phyloP scores from a whole-genome alignment of 345 rosid species.

The Aurinia saxatilis region DNA sequence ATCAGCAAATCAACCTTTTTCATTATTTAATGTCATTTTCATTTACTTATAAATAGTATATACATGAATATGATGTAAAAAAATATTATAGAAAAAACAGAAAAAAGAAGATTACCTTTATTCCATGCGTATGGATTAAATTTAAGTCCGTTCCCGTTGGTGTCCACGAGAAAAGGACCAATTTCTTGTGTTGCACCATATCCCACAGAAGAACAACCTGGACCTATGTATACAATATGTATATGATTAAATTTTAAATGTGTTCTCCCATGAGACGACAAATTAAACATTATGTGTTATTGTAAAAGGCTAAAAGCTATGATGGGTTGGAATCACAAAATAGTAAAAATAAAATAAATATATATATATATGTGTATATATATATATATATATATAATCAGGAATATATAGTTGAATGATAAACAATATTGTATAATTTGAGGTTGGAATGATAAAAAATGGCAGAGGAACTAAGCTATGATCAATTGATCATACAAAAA shows the following conservation, averaged over 20 bases:
- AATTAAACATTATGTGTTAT: neutral
- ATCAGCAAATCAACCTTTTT: slow-evolving; percentile 63
- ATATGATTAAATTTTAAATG: neutral
- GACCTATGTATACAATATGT: slow-evolving; percentile 49
- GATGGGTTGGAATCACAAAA: neutral
- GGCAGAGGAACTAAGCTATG: too few species aligned
- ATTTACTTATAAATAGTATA: slow-evolving; percentile 4
- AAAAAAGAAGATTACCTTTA: slow-evolving; percentile 41
- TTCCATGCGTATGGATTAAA: slow-evolving; percentile 85
- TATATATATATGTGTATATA: too few species aligned
- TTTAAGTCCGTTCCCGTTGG: slow-evolving; percentile 53
- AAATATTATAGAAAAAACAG: neutral
- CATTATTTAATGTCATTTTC: slow-evolving; percentile 23
- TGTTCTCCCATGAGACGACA: neutral
- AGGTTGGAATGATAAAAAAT: too few species aligned
- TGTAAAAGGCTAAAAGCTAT: neutral
- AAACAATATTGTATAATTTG: too few species aligned
- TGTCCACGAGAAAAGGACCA: slow-evolving; percentile 87
- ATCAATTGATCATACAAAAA: too few species aligned
- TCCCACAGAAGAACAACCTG: slow-evolving; percentile 99
- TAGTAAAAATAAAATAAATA: neutral
- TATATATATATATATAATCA: too few species aligned
- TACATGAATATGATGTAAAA: neutral
- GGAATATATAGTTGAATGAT: too few species aligned
- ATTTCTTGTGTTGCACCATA: slow-evolving; percentile 99